phyloP scores from a whole-genome alignment of 2,329 filamentous ascomycete genomes.

The Huntiella moniliformis region DNA sequence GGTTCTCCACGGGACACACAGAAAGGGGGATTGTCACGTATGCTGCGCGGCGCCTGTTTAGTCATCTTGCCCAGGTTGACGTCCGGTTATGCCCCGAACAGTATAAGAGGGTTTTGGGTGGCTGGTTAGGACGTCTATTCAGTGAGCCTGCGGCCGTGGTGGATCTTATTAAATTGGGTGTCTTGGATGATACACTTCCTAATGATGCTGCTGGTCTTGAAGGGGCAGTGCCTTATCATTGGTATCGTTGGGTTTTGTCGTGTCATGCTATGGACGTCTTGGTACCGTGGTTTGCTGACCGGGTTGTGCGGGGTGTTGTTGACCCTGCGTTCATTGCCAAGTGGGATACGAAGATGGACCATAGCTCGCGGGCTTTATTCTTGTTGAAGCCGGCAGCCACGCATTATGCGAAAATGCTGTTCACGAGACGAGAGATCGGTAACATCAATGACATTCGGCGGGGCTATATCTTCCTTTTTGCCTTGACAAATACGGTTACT shows the following conservation, averaged over 20 bases:
- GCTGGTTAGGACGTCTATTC: not conserved
- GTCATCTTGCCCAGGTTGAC: not conserved
- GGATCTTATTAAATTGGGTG: not conserved
- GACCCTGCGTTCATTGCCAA: too few relatives aligned
- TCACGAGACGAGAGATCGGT: not conserved
- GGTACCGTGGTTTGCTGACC: slow-evolving; percentile 1
- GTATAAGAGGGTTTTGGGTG: not conserved
- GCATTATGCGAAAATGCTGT: slow-evolving; percentile 2
- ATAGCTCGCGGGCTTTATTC: not conserved
- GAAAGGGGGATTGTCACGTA: not conserved
- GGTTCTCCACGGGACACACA: too few relatives aligned
- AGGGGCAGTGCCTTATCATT: not conserved
- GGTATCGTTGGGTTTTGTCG: slow-evolving; percentile 1
- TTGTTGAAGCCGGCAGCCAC: slow-evolving; percentile 5
- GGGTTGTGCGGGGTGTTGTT: not conserved
- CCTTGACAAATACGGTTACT: not conserved
- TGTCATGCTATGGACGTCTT: not conserved
- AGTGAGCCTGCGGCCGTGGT: not conserved
- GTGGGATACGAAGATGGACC: not conserved
- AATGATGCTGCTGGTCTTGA: not conserved
- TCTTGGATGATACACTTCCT: not conserved
- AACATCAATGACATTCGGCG: not conserved
- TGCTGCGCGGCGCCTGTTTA: not conserved
- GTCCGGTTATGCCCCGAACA: not conserved
- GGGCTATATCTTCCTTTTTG: not conserved